Base-by-base conservation (phyloP, 495 filamentous ascomycete genomes). In the Friedmanniomyces endolithicus region DNA sequence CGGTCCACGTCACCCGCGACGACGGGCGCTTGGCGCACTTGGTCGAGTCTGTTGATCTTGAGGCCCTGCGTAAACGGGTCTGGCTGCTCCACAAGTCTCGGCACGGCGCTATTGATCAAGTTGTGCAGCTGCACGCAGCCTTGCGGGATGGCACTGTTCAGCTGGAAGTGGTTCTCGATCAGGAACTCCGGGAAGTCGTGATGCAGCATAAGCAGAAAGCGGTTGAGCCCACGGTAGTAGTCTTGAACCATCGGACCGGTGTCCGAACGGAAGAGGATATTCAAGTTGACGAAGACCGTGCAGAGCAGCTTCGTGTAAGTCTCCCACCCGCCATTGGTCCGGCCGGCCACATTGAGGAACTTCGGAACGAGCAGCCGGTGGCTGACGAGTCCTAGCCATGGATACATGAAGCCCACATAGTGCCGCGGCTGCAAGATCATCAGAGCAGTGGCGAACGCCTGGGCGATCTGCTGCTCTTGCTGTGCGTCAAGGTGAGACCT, bases 181-280 rank as follows among this genome's bases (percentile, higher is more conserved):
- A 97, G 74, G 67, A 95, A 97, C 52, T 94, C 89, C 0, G 89
- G 87, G 69, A 87, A 96, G 65, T 99, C 92, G 59, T 97, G 92
- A 53, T 94, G 85, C 46, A 99, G 73, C 34, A 96, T 77, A 19
- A 92, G 71, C 56, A 97, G 68, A 52, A 94, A 77, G 60, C 92
- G 85, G 24, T 95, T 74, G 8, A 85, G 78, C 1, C 83, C 88
- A 60, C 86, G 82, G 67, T 96, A 97, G 44, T 92, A 77, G 47
- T 88, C 84, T 68, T 87, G 90, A 27, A 82, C 78, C 33, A 87
- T 73, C 33, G 78, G 72, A 1, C 83, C 70, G n/a, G 89, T 75
- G 37, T 22, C 19, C 79, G 68, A 1, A 82, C 76, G 70, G 52
- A 96, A 72, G 31, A 90, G 78, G 55, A 87, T 81, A 20, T 87